Conservation (phyloP, 805 yeast species). For the Sugiyamaella valdiviana region DNA sequence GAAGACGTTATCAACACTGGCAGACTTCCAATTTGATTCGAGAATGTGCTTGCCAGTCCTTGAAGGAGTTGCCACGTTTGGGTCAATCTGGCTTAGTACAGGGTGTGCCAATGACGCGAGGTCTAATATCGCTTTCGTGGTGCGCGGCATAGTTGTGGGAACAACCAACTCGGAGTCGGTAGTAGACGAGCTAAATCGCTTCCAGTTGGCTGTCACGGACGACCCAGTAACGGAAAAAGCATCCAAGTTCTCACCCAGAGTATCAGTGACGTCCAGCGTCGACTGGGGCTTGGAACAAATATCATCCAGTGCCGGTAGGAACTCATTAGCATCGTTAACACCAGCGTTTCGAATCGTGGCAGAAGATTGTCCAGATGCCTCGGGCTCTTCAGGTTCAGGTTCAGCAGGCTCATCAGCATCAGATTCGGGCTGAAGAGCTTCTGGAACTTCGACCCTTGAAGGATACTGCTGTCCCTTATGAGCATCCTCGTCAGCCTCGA, state of each 20-base stretch:
- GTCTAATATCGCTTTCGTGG: background rate
- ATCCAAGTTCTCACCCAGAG: background rate
- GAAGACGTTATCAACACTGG: constrained; percentile 28
- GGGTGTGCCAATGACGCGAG: background rate
- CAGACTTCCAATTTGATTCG: constrained; percentile 18
- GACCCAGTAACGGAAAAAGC: background rate
- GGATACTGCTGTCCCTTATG: background rate
- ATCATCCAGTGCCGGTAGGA: too few species aligned
- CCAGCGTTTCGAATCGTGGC: background rate
- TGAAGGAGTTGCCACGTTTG: background rate
- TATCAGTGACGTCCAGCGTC: background rate
- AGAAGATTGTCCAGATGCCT: background rate
- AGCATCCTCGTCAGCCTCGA: background rate
- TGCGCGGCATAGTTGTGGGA: background rate
- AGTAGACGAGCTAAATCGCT: constrained; percentile 9
- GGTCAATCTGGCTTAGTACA: background rate
- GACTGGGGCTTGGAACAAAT: background rate
- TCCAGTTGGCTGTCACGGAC: constrained; percentile 5
- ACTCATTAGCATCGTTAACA: too few species aligned
- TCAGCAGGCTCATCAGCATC: background rate
- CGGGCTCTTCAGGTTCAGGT: background rate
- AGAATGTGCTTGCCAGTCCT: background rate
- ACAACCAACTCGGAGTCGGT: background rate
- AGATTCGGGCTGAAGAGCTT: background rate
- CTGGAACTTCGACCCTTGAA: background rate